These are phyloP conservation scores for Isochrysis galbana DNA, from an alignment of 78 protist species.

Conservation along the genomic window DNA sequence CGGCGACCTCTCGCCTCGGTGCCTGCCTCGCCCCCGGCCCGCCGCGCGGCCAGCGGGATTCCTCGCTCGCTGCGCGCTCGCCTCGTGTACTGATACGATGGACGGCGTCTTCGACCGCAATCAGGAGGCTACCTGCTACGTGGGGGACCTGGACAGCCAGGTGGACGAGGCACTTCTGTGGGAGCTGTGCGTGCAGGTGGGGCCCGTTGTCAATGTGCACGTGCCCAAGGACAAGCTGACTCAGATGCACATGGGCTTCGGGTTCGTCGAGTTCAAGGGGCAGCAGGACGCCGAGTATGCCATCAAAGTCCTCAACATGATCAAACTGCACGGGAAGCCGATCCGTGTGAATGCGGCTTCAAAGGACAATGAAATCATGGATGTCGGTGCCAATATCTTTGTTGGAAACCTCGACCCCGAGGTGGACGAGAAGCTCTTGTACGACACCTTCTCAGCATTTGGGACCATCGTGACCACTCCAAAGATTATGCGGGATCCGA, in stretches of 20 bases:
- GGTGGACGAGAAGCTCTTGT: constrained; percentile 91
- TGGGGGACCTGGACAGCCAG: constrained; percentile 90
- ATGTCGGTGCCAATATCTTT: constrained; percentile 64
- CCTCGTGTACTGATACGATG: too few relatives aligned
- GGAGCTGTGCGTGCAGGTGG: constrained; percentile 88
- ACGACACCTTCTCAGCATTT: constrained; percentile 94
- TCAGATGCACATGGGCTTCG: constrained; percentile 82
- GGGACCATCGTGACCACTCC: constrained; percentile 80
- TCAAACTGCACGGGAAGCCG: constrained; percentile 86
- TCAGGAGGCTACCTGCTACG: constrained; percentile 92
- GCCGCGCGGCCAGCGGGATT: too few relatives aligned
- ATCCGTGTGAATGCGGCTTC: constrained; percentile 79
- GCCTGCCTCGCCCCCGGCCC: too few relatives aligned
- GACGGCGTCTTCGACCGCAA: constrained; percentile 44
- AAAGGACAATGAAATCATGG: not conserved
- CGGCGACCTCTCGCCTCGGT: too few relatives aligned
- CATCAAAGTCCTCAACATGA: constrained; percentile 51
- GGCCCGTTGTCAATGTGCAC: constrained; percentile 77
- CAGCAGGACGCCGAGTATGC: constrained; percentile 98
- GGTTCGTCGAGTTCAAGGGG: constrained; percentile 91
- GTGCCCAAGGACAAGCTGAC: constrained; percentile 96
- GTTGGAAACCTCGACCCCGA: constrained; percentile 92
- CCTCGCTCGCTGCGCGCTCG: too few relatives aligned
- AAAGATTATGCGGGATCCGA: constrained; percentile 90
- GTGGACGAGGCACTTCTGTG: constrained; percentile 89